Conservation (phyloP, 1,284 basidiomycete genomes). For the Rhodotorula sp. region DNA sequence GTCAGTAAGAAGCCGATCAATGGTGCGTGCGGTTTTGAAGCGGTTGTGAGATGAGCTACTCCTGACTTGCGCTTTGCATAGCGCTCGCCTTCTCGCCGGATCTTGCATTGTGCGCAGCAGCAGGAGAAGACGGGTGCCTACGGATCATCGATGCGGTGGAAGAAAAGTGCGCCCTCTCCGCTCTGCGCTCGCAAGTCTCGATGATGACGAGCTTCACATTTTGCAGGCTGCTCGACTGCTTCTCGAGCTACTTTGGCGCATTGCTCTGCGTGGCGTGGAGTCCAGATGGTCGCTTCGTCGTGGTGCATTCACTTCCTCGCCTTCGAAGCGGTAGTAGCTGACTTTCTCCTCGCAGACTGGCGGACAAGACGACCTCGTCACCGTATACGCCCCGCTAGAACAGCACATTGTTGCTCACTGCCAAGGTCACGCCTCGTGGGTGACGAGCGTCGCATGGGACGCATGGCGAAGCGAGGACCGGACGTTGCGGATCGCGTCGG, state of each 20-base stretch:
- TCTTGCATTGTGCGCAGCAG: conserved; percentile 76
- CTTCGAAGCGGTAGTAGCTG: neutral
- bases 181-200: neutral
- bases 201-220: neutral
- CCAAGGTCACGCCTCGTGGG: conserved; percentile 94
- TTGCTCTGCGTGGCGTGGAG: conserved; percentile 89
- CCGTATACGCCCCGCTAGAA: conserved; percentile 87
- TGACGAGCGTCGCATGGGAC: conserved; percentile 86
- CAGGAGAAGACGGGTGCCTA: conserved; percentile 83
- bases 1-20: conserved; percentile 62
- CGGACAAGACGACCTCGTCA: conserved; percentile 91
- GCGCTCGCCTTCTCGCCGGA: conserved; percentile 89
- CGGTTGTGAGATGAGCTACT: neutral
- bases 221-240: conserved; percentile 75
- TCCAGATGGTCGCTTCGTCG: conserved; percentile 86
- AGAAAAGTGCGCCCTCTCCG: conserved; percentile 64
- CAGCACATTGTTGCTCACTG: conserved; percentile 90
- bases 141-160: conserved; percentile 79
- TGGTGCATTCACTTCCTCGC: conserved; percentile 56
- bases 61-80: conserved; percentile 44
- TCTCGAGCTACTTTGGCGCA: conserved; percentile 86
- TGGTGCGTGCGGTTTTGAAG: conserved; percentile 57
- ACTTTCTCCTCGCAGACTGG: conserved; percentile 57
- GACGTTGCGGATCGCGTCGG: conserved; percentile 66
- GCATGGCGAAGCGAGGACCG: conserved; percentile 76